Evolutionary conservation across 2,329 filamentous ascomycete genomes (phyloP).

Genomic region (Phoma sp.): DNA sequence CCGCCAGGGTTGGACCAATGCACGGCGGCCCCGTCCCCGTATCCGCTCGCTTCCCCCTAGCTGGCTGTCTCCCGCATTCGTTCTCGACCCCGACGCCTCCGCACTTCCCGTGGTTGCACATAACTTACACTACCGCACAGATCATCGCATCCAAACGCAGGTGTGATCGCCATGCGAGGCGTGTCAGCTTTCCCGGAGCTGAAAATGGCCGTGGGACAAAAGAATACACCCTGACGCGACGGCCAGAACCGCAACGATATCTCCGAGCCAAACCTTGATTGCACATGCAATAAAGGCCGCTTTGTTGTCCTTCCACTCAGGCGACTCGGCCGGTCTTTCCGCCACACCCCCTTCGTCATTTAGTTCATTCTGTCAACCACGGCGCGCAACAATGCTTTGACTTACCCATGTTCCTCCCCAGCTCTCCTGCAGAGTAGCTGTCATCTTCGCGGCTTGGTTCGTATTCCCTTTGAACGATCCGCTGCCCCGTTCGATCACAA

Average conservation of each 20-base stretch:
- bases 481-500: not conserved
- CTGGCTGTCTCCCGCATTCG: not conserved
- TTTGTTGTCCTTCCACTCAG: conserved; percentile 4
- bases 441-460: not conserved
- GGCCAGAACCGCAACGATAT: not conserved
- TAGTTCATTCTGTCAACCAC: conserved; percentile 7
- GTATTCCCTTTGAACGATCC: not conserved
- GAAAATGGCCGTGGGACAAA: conserved; percentile 4
- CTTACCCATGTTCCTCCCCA: not conserved
- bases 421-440: not conserved
- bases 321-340: conserved; percentile 3
- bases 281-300: conserved; percentile 6
- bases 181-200: conserved; percentile 4
- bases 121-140: not conserved
- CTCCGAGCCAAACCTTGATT: not conserved
- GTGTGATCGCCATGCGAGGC: conserved; percentile 1
- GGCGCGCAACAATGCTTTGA: conserved; percentile 9
- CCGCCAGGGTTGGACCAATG: not conserved
- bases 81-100: conserved; percentile 9
- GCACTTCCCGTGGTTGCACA: conserved; percentile 2
- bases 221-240: not conserved
- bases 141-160: conserved; percentile 2
- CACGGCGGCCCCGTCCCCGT: not conserved
- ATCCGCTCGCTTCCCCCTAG: conserved; percentile 9
- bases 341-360: conserved; percentile 7